Evolutionary conservation across 1,139 yeast species (phyloP), one percentile per base, ranked within the genome.

Genomic region (Pichia sp.): DNA sequence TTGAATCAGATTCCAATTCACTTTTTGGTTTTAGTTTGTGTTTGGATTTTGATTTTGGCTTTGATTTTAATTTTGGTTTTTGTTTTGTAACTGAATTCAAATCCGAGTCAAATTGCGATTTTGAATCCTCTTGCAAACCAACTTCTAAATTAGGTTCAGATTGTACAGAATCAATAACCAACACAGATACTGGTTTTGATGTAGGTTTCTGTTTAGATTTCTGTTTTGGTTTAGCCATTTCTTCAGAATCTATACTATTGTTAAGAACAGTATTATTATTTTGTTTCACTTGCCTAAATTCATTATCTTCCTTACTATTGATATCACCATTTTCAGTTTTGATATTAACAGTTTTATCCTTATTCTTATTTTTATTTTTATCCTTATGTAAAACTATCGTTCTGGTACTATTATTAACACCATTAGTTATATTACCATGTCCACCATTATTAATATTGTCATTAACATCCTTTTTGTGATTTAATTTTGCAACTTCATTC

Each of bases 401-500:
- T n/a, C 11, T 27, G 19, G 6, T 19, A 39, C 5, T 22, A 22
- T 22, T 22, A 22, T 22, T 22, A 22, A 22, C 25, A 22, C 25
- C 25, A n/a, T n/a, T n/a, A n/a, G n/a, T n/a, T n/a, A n/a, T n/a
- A n/a, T n/a, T n/a, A n/a, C n/a, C 19, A 18, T 19, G 27, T 10
- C 10, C 25, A 22, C 25, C 25, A 39, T 5, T 22, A 22, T 10
- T 27, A 8, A 10, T 3, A 39, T 9, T 22, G 16, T 19, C 19
- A 30, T 30, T 44, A 6, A 16, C 5, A 33, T 18, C 19, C 13
- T 36, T 25, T 29, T 30, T 18, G 3, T 27, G 8, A 16, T 27
- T 33, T 3, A 27, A 49, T 43, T 52, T 54, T 6, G 39, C 46
- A 28, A 54, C 44, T 38, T 54, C 55, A 19, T 43, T 19, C 31